Conservation (phyloP, 1,139 yeast genomes). For the Scheffersomyces titani region DNA sequence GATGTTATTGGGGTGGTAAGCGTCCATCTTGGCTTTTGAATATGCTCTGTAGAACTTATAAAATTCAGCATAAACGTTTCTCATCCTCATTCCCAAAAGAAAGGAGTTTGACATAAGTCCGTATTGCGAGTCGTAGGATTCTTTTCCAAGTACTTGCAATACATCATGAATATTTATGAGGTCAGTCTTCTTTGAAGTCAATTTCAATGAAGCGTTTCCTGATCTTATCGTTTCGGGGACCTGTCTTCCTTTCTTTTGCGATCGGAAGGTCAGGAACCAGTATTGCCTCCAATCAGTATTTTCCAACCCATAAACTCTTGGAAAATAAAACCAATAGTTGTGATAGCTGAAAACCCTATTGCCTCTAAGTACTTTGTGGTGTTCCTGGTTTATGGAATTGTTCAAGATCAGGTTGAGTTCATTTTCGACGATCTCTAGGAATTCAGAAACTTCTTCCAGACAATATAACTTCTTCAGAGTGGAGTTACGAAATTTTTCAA, state of each 20-base stretch:
- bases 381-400: background rate
- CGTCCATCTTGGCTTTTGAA: background rate
- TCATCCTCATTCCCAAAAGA: background rate
- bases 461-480: background rate
- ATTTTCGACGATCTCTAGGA: background rate
- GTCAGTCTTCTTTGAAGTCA: background rate
- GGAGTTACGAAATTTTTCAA: background rate
- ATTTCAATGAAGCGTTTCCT: background rate
- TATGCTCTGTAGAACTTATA: background rate
- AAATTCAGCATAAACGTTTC: background rate
- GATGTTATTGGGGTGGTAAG: background rate
- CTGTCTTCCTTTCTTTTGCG: background rate
- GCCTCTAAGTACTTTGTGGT: background rate
- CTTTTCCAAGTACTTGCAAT: background rate
- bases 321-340: background rate
- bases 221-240: background rate
- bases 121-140: background rate
- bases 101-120: background rate
- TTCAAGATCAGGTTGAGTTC: background rate
- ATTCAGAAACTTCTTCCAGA: background rate
- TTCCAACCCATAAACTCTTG: background rate
- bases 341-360: background rate
- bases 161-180: background rate
- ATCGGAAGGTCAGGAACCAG: conserved; percentile 7
- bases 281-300: conserved; percentile 9